A percentile compares a stretch with the other conserved stretches of the same genome.
These are phyloP conservation scores for Withania somnifera DNA, from an alignment of 305 asterid species.

Conservation along the genomic window DNA sequence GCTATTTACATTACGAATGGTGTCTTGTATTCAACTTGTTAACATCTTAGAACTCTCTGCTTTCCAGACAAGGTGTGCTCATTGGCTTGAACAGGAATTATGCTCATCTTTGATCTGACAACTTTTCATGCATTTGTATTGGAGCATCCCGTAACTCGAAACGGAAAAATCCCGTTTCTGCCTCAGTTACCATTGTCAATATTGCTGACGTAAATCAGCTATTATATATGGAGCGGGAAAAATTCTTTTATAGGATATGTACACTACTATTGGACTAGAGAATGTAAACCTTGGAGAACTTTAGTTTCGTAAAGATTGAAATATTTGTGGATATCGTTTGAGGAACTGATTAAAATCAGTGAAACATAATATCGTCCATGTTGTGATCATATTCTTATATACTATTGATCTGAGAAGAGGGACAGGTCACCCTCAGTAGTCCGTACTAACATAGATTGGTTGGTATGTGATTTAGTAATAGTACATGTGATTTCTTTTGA, in stretches of 20 bases:
- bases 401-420: not conserved
- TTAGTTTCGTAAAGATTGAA: not conserved
- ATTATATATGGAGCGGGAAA: not conserved
- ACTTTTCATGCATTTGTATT: not conserved
- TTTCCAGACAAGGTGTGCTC: constrained; percentile 71
- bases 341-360: not conserved
- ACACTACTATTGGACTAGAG: constrained; percentile 1
- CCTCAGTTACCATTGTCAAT: not conserved
- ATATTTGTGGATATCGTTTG: not conserved
- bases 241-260: not conserved
- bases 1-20: not conserved
- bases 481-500: not conserved
- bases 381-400: not conserved
- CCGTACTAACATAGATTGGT: not conserved
- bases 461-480: not conserved
- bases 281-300: not conserved
- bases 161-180: not conserved
- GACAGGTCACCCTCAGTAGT: not conserved
- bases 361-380: not conserved
- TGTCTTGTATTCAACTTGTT: not conserved
- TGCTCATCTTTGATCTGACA: not conserved
- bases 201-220: not conserved
- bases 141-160: not conserved
- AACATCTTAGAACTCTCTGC: not conserved
- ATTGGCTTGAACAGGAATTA: constrained; percentile 27